phyloP scores from a whole-genome alignment of 2,329 filamentous ascomycete species.

The Colletotrichum sp. region DNA sequence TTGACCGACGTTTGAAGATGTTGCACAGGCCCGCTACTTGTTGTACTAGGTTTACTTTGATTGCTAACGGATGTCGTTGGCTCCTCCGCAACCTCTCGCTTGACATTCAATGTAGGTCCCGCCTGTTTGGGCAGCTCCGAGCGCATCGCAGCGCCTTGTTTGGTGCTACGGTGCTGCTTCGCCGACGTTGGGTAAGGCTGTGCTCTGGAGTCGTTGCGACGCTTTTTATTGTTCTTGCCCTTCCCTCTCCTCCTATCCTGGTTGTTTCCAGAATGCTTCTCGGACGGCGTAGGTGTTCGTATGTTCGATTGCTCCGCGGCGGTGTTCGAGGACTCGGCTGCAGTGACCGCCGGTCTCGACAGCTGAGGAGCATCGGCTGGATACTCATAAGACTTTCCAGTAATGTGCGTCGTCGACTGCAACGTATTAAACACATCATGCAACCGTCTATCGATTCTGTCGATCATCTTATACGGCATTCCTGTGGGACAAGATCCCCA shows the following conservation, averaged over 20 bases:
- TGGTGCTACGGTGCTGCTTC: background rate
- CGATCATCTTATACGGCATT: background rate
- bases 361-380: too few relatives aligned
- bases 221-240: background rate
- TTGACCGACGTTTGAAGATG: background rate
- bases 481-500: background rate
- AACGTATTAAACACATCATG: background rate
- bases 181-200: background rate
- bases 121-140: background rate
- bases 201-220: background rate
- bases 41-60: background rate
- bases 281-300: background rate
- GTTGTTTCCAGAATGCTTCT: background rate
- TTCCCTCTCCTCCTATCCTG: background rate
- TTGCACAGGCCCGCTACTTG: background rate
- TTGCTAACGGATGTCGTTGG: background rate
- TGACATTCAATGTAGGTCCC: background rate
- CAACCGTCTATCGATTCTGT: background rate
- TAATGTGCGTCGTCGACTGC: background rate
- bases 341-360: background rate
- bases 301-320: background rate
- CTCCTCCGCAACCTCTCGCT: background rate
- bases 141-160: background rate
- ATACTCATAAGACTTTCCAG: background rate
- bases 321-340: fast-evolving